Evolutionary conservation across 2,329 filamentous ascomycete genomes (phyloP), one percentile per base, ranked within the genome.

Genomic region (Pochonia chlamydosporia): DNA sequence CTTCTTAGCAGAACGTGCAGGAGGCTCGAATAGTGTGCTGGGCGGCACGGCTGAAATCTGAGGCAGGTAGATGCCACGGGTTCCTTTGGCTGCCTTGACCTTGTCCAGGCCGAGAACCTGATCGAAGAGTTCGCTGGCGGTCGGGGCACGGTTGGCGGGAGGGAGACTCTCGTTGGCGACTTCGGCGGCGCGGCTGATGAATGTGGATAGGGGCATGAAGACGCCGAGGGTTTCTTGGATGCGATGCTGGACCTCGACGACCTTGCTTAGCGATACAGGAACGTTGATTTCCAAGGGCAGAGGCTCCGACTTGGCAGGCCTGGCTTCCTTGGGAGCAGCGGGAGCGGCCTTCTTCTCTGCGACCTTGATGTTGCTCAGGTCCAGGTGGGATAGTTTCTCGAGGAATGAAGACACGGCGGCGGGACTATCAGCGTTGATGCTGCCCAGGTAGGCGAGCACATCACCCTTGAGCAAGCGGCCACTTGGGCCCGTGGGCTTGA

Each of bases 381-480:
- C 92, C 45, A 99, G 82, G 66, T 95, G 89, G 36, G 80, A 73
- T 42, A 93, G 81, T 66, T 89, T 85, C 50, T 81, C 75, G 62
- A 95, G 84, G 44, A 81, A 82, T 49, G 78, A 73, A 47, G 87
- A 86, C 56, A 90, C 78, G 51, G 82, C 74, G 20, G 80, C 76
- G 2, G 92, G 87, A 56, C 88, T 86, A 49, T 82, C 76, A 53
- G 82, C 73, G 50, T 84, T 74, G 60, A 96, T 89, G 56, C 77
- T 74, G 52, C 93, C 93, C 14, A 97, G 69, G 66, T 92, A 93
- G 41, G 90, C 91, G 46, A 99, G 81, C 6, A 99, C 85, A 63
- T 99, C 93, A 47, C 93, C 93, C 76, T 99, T 99, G 52, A 99
- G 78, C 46, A 99, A 75, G 51, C 93, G 84, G 49, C 91, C 90